Evolutionary conservation across 2,329 filamentous ascomycete genomes (phyloP).

Genomic region (Fonsecaea erecta): DNA sequence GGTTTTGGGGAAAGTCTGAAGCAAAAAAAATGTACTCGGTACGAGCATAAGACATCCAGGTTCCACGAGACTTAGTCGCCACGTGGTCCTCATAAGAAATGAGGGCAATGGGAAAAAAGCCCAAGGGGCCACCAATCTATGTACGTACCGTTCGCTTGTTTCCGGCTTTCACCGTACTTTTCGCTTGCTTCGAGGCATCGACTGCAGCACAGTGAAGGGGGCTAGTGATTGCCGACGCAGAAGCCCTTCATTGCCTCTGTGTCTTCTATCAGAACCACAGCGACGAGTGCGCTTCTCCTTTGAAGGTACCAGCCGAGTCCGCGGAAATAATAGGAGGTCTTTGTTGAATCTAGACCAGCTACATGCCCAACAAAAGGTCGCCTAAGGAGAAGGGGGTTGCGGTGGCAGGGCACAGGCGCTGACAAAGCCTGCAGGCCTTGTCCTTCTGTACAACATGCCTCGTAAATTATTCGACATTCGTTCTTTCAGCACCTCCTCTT

Average conservation of each 20-base stretch:
- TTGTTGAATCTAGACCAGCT: not conserved
- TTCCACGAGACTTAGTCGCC: conserved; percentile 11
- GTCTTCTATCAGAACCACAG: not conserved
- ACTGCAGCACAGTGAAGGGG: not conserved
- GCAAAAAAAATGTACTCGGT: not conserved
- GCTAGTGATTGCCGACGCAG: not conserved
- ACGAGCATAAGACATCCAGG: not conserved
- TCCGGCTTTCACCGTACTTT: not conserved
- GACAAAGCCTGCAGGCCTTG: conserved; percentile 12
- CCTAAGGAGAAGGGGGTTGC: not conserved
- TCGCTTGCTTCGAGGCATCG: not conserved
- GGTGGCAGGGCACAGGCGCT: not conserved
- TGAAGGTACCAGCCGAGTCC: not conserved
- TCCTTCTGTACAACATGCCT: conserved; percentile 11
- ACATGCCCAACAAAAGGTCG: not conserved
- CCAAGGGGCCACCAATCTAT: not conserved
- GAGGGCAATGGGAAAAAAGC: not conserved
- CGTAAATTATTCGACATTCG: conserved; percentile 1
- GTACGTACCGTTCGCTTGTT: not conserved
- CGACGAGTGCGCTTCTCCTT: not conserved
- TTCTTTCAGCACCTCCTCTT: not conserved
- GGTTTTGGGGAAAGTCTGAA: not conserved
- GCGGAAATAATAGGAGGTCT: not conserved
- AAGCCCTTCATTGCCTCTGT: not conserved
- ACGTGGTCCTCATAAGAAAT: conserved; percentile 12